Percentiles rank a stretch among this genome's conserved stretches.
Evolutionary conservation across 352 stramenopile genomes (phyloP).

Genomic region (Phytophthora crassamura): DNA sequence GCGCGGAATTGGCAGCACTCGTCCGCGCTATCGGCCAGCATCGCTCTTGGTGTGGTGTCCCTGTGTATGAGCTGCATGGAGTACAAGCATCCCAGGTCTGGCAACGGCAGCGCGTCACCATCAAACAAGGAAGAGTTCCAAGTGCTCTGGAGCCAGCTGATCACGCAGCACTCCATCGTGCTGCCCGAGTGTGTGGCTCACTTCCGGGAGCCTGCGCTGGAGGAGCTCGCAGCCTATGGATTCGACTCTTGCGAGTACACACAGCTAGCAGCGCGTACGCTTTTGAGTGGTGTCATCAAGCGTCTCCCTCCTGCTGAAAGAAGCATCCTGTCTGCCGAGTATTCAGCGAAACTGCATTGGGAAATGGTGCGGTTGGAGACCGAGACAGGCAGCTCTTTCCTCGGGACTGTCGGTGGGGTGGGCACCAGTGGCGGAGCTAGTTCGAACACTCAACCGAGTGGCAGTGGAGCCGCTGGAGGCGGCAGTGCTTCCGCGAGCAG

Average conservation of each 20-base stretch:
- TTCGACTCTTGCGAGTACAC: conserved; percentile 84
- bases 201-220: conserved; percentile 76
- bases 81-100: conserved; percentile 59
- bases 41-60: conserved; percentile 75
- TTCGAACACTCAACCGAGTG: conserved; percentile 21
- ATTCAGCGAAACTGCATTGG: conserved; percentile 81
- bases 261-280: conserved; percentile 68
- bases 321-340: conserved; percentile 68
- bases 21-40: conserved; percentile 64
- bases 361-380: conserved; percentile 80
- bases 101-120: conserved; percentile 14
- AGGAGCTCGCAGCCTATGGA: conserved; percentile 74
- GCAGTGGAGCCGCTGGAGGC: conserved; percentile 40
- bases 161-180: conserved; percentile 86
- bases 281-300: conserved; percentile 84
- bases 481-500: conserved; percentile 7
- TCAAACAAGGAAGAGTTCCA: conserved; percentile 86
- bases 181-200: conserved; percentile 73
- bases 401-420: conserved; percentile 24
- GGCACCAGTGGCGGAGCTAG: conserved; percentile 18
- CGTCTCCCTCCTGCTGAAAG: conserved; percentile 52
- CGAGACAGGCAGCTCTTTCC: conserved; percentile 52
- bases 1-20: conserved; percentile 80
- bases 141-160: conserved; percentile 86
- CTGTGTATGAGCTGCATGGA: conserved; percentile 89